phyloP scores from a whole-genome alignment of 2,329 filamentous ascomycete species.

The Incumbomyces lentus region DNA sequence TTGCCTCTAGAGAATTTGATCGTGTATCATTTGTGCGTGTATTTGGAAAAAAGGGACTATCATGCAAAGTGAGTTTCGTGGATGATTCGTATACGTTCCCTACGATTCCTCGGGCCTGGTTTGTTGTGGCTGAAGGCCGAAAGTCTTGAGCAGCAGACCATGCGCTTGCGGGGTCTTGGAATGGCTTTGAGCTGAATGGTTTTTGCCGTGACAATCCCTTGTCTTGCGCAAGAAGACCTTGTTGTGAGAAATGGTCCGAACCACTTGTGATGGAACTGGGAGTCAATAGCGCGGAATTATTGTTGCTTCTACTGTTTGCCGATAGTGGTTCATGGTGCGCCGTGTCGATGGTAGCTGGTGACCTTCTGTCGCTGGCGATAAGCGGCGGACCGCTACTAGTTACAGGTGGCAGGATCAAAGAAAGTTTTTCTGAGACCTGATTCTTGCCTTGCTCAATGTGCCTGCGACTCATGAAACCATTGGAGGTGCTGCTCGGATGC shows the following conservation, averaged over 20 bases:
- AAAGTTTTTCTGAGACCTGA: no score
- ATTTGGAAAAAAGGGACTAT: no score
- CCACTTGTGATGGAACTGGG: constrained; percentile 2
- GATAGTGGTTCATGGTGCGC: background rate
- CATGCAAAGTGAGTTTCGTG: background rate
- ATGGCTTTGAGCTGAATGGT: background rate
- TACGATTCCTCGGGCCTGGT: background rate
- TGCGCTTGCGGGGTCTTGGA: background rate
- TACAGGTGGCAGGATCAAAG: background rate
- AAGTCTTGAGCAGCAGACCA: constrained; percentile 3
- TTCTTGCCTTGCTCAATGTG: no score
- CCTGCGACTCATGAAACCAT: background rate
- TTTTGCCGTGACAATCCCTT: background rate
- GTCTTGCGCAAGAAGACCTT: background rate
- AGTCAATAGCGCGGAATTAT: background rate
- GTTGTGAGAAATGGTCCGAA: background rate
- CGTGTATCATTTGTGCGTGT: no score
- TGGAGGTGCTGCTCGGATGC: background rate
- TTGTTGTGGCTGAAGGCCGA: background rate
- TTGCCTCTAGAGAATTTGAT: background rate
- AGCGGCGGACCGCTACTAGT: background rate
- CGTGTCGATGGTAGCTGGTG: background rate
- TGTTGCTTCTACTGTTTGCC: constrained; percentile 6
- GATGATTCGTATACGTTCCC: background rate
- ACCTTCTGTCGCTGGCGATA: background rate